phyloP scores from a whole-genome alignment of 139 green algal species.

The Chlorella sp. region DNA sequence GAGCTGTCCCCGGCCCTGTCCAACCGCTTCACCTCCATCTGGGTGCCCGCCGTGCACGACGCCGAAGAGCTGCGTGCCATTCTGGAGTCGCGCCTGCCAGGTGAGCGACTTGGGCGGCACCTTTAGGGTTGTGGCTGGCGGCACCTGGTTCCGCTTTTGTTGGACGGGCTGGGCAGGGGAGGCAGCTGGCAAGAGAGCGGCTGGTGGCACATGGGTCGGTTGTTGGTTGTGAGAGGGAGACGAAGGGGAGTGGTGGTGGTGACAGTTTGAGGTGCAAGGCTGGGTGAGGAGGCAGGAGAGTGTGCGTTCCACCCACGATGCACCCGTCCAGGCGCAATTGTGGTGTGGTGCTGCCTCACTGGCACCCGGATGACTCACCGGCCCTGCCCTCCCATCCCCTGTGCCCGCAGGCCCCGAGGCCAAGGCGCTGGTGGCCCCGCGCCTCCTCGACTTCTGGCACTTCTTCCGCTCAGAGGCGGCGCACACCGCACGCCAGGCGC shows the following conservation, averaged over 20 bases:
- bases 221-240: too few species aligned
- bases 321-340: too few species aligned
- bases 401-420: neutral
- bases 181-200: too few species aligned
- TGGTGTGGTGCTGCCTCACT: neutral
- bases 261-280: too few species aligned
- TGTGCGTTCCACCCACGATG: too few species aligned
- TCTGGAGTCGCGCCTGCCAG: constrained; percentile 44
- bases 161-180: neutral
- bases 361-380: neutral
- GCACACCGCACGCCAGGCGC: constrained; percentile 50
- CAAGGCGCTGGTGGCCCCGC: constrained; percentile 36
- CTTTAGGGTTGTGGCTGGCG: too few species aligned
- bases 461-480: constrained; percentile 64
- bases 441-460: constrained; percentile 88
- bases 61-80: constrained; percentile 77
- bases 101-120: neutral
- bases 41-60: constrained; percentile 81
- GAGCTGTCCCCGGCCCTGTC: constrained; percentile 96
- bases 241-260: too few species aligned
- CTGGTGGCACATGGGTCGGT: too few species aligned
- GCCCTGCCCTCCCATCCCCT: neutral
- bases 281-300: too few species aligned
- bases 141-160: neutral
- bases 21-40: constrained; percentile 95